Evolutionary conservation across 2,329 filamentous ascomycete genomes (phyloP), one percentile per base, ranked within the genome.

Genomic region (Talaromyces sp.): DNA sequence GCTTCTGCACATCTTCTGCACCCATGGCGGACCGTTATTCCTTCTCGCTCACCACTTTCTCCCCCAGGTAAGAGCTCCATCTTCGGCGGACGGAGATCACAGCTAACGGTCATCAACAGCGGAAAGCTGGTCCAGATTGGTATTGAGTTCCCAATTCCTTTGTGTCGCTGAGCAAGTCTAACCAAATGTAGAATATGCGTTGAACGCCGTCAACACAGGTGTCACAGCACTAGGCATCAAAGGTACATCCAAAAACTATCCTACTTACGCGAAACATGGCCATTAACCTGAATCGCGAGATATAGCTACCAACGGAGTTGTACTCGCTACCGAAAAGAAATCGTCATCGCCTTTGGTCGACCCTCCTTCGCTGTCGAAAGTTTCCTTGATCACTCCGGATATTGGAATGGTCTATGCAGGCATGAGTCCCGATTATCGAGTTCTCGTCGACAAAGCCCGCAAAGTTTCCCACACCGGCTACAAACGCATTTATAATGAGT

Each of bases 401-500:
- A 98, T 99, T 78, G 95, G 95, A 77, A 97, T 98, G 91, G 95
- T 99, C 71, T 99, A 99, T 82, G 93, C 92, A 57, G 95, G 95
- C 75, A 99, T 99, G 95, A 93, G 95, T 31, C 95, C 95, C 62
- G 95, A 99, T 79, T 99, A 98, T 82, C 88, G 95, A 77, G 91
- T 99, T 61, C 85, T 99, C 58, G 95, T 98, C 69, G 95, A 99
- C 83, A 93, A 93, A 78, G 95, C 95, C 69, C 92, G 95, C 74
- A 99, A 98, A 80, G 95, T 97, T 68, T 96, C 93, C 60, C 95
- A 99, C 81, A 96, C 95, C 54, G 89, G 88, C 77, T 99, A 99
- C 87, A 99, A 99, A 86, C 91, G 95, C 78, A 93, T 99, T 82
- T 99, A 99, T 84, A 99, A 99, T 81, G 95, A 99, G 81, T 99